A percentile compares a stretch with the other conserved stretches of the same genome.
These are phyloP conservation scores for Geranomyces michiganensis DNA, from an alignment of 192 early-diverging fungal species.

Conservation along the genomic window DNA sequence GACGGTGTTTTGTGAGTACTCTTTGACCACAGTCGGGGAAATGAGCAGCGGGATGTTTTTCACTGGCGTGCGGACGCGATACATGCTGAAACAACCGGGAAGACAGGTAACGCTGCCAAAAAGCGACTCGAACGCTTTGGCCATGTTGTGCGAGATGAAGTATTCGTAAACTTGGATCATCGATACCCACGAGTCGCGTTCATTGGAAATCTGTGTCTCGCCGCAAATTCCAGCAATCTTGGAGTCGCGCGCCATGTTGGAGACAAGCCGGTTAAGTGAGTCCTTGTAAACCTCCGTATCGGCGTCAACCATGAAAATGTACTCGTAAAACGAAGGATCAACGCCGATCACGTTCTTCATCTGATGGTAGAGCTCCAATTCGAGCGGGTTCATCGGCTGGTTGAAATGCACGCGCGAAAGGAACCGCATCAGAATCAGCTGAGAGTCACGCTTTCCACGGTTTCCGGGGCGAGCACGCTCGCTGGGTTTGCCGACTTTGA, in stretches of 20 bases:
- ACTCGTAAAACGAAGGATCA: slow-evolving; percentile 94
- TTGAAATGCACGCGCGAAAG: slow-evolving; percentile 96
- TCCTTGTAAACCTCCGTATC: slow-evolving; percentile 86
- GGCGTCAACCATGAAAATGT: slow-evolving; percentile 96
- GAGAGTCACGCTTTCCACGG: slow-evolving; percentile 97
- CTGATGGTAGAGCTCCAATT: slow-evolving; percentile 97
- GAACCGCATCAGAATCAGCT: slow-evolving; percentile 97
- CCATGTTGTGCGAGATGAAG: slow-evolving; percentile 60
- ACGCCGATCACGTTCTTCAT: slow-evolving; percentile 99
- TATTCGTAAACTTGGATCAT: slow-evolving; percentile 96
- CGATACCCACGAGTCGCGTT: slow-evolving; percentile 90
- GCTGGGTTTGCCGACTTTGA: slow-evolving; percentile 86
- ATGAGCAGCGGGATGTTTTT: slow-evolving; percentile 77
- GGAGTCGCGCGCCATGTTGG: slow-evolving; percentile 86
- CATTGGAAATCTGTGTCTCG: slow-evolving; percentile 92
- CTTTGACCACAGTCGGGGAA: slow-evolving; percentile 74
- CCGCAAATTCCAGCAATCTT: slow-evolving; percentile 95
- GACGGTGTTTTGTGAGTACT: slow-evolving; percentile 88
- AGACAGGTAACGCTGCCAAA: slow-evolving; percentile 69
- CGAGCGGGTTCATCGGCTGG: slow-evolving; percentile 89
- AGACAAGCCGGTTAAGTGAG: slow-evolving; percentile 90
- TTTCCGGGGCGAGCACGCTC: slow-evolving; percentile 92
- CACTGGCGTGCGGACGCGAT: slow-evolving; percentile 86
- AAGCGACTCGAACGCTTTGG: slow-evolving; percentile 68
- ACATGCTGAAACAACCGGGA: slow-evolving; percentile 98